A percentile compares a stretch with the other conserved stretches of the same genome.
phyloP scores from a whole-genome alignment of 1,139 yeast species.

The Yamadazyma pseudoaaseri region DNA sequence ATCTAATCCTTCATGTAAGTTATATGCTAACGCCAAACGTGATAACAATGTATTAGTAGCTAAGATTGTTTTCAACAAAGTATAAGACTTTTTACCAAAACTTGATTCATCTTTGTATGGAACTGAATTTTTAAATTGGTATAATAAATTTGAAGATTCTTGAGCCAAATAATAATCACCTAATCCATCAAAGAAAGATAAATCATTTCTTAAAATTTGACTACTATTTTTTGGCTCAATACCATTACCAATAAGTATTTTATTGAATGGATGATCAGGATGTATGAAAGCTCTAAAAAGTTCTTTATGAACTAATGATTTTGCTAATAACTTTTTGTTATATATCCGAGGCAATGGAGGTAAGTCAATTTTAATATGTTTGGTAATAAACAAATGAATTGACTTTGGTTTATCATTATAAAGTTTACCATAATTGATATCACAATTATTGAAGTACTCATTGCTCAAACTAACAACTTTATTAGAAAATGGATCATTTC shows the following conservation, averaged over 20 bases:
- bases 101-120: conserved; percentile 13
- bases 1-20: conserved; percentile 33
- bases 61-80: conserved; percentile 33
- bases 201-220: conserved; percentile 30
- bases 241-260: conserved; percentile 20
- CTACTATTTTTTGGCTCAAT: conserved; percentile 19
- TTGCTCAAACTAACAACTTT: conserved; percentile 14
- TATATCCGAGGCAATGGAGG: conserved; percentile 38
- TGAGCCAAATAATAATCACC: conserved; percentile 44
- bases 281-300: conserved; percentile 32
- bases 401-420: conserved; percentile 18
- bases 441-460: conserved; percentile 24
- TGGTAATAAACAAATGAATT: conserved; percentile 26
- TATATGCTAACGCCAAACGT: conserved; percentile 37
- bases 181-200: conserved; percentile 45
- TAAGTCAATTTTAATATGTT: conserved; percentile 23
- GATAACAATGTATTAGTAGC: conserved; percentile 43
- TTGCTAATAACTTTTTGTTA: conserved; percentile 31
- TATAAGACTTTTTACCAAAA: conserved; percentile 22
- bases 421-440: conserved; percentile 20
- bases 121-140: conserved; percentile 25
- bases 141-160: conserved; percentile 38
- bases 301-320: conserved; percentile 43
- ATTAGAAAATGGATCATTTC: conserved; percentile 12
- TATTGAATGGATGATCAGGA: conserved; percentile 30